Base-by-base conservation (phyloP, 164 flowering plant species). In the Aristolochia fimbriata region DNA sequence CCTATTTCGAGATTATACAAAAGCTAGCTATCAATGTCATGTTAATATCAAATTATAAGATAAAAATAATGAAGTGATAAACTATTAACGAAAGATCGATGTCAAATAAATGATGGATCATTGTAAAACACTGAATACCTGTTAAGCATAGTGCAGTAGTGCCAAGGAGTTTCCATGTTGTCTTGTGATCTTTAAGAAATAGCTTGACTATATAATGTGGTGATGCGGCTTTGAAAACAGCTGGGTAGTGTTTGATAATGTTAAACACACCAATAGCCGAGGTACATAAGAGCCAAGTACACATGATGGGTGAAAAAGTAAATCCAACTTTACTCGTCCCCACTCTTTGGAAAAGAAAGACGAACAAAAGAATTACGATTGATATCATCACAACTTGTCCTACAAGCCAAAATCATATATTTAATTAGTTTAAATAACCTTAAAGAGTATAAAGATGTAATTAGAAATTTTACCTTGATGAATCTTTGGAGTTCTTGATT, bases 251-350 rank as follows among this genome's bases (percentile, higher is more conserved):
- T 25, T 24, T 65, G 20, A 59, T 15, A 15, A 72, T 62, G 31
- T 65, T 72, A 51, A 65, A 72, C 12, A 65, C 25, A 25, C 76
- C 73, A 24, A 73, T 65, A 14, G 53, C 20, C 23, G 61, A 53
- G 43, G 57, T 72, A 14, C 58, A 55, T 3, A 24, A 8, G 13
- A 68, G 69, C 76, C 76, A 68, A 2, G 65, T n/a, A 1, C 69
- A 41, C 70, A 73, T 72, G 33, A 72, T 72, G 20, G 72, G 76
- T 21, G 76, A 72, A 59, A 68, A 72, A 0, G 63, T 47, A 57
- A 23, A 47, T 57, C 76, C 49, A 43, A 72, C 69, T 62, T 55
- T 72, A 33, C 70, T 66, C 1, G 73, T 73, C 14, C 76, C 76
- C 21, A 47, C 52, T 4, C 55, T 59, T 59, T 73, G 73, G 65